phyloP scores from a whole-genome alignment of 129 eudicot genomes.

The Tagetes erecta region DNA sequence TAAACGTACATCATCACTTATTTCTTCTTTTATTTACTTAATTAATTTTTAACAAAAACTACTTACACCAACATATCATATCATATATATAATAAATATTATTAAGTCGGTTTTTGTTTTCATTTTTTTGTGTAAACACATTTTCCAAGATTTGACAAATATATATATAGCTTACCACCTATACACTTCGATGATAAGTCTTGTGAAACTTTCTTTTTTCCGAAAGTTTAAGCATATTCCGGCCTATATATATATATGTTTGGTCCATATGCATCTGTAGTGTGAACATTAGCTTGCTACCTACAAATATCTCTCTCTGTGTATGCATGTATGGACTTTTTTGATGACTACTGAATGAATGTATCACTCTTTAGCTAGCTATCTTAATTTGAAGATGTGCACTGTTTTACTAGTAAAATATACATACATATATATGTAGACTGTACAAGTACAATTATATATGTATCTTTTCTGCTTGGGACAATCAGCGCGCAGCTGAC shows the following conservation, averaged over 20 bases:
- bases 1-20: too few relatives aligned
- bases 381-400: conserved; percentile 18
- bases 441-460: conserved; percentile 26
- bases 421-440: conserved; percentile 17
- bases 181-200: conserved; percentile 31
- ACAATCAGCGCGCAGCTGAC: too few relatives aligned
- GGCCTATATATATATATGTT: conserved; percentile 10
- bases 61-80: background rate
- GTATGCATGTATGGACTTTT: conserved; percentile 18
- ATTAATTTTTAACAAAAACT: background rate
- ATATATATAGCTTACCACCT: conserved; percentile 12
- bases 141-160: conserved; percentile 37
- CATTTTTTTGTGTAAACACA: conserved; percentile 30
- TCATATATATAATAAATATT: background rate
- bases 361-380: background rate
- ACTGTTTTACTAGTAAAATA: conserved; percentile 23
- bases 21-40: too few relatives aligned
- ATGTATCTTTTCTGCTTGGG: conserved; percentile 8
- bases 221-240: conserved; percentile 11
- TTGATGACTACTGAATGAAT: background rate
- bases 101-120: background rate
- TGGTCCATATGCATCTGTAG: conserved; percentile 21
- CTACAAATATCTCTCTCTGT: too few relatives aligned
- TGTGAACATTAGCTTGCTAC: background rate
- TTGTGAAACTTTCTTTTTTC: conserved; percentile 22